Percentiles rank a stretch among this genome's conserved stretches.
phyloP scores from a whole-genome alignment of 208 protist genomes.

The Trypanosoma platydactyli region DNA sequence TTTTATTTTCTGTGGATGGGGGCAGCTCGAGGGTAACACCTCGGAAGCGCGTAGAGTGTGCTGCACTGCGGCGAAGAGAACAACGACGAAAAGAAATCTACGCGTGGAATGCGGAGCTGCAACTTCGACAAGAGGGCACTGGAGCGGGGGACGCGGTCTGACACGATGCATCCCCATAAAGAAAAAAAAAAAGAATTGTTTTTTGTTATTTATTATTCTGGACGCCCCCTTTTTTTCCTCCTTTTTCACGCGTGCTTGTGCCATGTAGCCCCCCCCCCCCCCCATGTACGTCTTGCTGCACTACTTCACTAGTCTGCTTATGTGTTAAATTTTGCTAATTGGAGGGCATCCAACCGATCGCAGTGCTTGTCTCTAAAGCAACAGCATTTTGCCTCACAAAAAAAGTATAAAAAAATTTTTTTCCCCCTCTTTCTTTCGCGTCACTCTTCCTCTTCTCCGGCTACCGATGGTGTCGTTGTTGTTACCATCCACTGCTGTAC shows the following conservation, averaged over 20 bases:
- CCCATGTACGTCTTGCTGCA: neutral
- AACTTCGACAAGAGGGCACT: constrained; percentile 31
- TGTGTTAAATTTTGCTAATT: too few relatives aligned
- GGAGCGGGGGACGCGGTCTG: constrained; percentile 6
- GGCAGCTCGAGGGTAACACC: neutral
- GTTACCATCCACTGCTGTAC: neutral
- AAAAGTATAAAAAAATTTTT: too few relatives aligned
- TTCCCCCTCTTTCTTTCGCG: neutral
- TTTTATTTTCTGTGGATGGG: neutral
- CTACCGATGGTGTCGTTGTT: too few relatives aligned
- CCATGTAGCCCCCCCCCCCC: too few relatives aligned
- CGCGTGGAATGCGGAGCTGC: constrained; percentile 72
- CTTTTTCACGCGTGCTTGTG: neutral
- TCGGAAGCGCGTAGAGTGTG: neutral
- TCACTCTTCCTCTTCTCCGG: too few relatives aligned
- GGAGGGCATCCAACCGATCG: too few relatives aligned
- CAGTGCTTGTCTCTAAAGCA: too few relatives aligned
- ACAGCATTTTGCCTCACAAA: too few relatives aligned
- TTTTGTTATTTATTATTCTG: too few relatives aligned
- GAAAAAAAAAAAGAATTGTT: neutral
- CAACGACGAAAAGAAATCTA: constrained; percentile 73
- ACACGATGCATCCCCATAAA: neutral
- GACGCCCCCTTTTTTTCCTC: too few relatives aligned
- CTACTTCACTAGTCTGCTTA: neutral
- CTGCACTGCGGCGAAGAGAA: constrained; percentile 34